phyloP scores from a whole-genome alignment of 352 stramenopile species.

The Pythium pyrilobum region DNA sequence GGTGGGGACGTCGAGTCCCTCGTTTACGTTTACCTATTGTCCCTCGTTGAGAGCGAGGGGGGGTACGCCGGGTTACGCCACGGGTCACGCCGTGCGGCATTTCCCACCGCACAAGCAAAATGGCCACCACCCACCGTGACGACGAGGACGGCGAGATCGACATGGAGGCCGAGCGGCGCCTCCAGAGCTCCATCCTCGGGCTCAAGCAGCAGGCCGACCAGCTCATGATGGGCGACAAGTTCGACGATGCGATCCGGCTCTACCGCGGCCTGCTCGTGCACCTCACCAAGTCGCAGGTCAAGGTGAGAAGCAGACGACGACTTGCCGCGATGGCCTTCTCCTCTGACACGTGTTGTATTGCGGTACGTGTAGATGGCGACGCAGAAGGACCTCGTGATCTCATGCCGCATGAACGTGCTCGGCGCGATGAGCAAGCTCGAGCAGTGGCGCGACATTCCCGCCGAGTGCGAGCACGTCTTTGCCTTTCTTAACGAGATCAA shows the following conservation, averaged over 20 bases:
- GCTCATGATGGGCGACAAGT: conserved; percentile 43
- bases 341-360: not conserved
- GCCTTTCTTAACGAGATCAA: conserved; percentile 41
- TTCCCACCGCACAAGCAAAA: conserved; percentile 12
- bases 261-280: conserved; percentile 73
- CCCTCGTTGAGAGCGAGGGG: not conserved
- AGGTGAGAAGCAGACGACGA: conserved; percentile 13
- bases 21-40: not conserved
- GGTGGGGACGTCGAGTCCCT: no score
- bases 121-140: conserved; percentile 2
- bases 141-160: conserved; percentile 32
- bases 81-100: conserved; percentile 17
- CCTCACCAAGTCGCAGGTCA: conserved; percentile 61
- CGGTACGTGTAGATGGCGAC: conserved; percentile 28
- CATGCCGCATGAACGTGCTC: conserved; percentile 66
- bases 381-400: conserved; percentile 54
- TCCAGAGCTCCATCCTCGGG: conserved; percentile 30
- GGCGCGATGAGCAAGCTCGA: conserved; percentile 51
- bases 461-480: conserved; percentile 42
- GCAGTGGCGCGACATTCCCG: conserved; percentile 40
- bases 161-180: conserved; percentile 38
- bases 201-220: conserved; percentile 68
- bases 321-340: not conserved
- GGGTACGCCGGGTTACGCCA: conserved; percentile 2
- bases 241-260: conserved; percentile 46